phyloP scores from a whole-genome alignment of 2,329 filamentous ascomycete genomes.

The Colletotrichum theobromicola region DNA sequence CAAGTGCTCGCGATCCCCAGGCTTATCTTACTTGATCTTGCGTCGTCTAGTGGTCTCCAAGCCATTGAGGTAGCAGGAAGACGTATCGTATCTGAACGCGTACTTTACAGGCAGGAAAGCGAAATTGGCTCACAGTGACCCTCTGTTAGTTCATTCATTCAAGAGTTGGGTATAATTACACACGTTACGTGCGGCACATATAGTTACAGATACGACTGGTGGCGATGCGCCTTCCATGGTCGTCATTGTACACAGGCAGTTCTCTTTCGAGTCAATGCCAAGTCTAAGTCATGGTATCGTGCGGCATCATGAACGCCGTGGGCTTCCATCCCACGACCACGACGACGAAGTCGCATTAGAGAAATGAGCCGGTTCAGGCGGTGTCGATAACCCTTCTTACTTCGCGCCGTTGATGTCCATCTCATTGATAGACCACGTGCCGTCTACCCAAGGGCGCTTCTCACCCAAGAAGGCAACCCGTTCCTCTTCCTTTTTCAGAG shows the following conservation, averaged over 20 bases:
- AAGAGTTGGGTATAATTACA: conserved; percentile 23
- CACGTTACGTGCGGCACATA: conserved; percentile 9
- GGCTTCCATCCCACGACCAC: background rate
- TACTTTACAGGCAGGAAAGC: conserved; percentile 12
- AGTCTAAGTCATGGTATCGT: background rate
- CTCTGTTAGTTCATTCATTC: background rate
- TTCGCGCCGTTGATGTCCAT: conserved; percentile 66
- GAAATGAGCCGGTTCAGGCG: background rate
- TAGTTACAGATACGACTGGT: conserved; percentile 6
- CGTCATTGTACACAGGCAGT: background rate
- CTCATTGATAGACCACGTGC: conserved; percentile 76
- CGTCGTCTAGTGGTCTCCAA: conserved; percentile 65
- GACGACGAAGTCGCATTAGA: background rate
- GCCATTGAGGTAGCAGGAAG: conserved; percentile 59
- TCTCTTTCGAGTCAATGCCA: background rate
- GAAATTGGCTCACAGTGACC: background rate
- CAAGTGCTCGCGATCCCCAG: background rate
- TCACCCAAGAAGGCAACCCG: conserved; percentile 80
- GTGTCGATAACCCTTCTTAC: conserved; percentile 21
- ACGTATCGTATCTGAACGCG: conserved; percentile 72
- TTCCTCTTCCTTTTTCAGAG: conserved; percentile 62
- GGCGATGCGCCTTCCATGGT: background rate
- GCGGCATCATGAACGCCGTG: background rate
- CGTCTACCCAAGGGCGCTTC: conserved; percentile 79
- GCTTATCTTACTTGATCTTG: conserved; percentile 52